Base-by-base conservation (phyloP, 176 grass and related monocot species). In the Phoenix dactylifera region DNA sequence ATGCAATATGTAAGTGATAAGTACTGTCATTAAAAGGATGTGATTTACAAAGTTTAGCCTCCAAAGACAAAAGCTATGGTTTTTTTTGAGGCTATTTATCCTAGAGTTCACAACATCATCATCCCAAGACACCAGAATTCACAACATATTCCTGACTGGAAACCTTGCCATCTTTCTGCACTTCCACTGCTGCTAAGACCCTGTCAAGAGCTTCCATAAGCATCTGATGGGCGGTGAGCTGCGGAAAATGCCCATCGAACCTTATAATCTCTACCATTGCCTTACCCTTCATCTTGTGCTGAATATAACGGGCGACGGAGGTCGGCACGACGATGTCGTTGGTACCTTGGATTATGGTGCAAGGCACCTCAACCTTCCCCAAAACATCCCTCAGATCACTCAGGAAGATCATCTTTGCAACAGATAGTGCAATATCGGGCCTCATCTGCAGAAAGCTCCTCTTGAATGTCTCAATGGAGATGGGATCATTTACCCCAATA, bases 391-490 rank as follows among this genome's bases (percentile, higher is more conserved):
- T 79, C 29, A 83, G 69, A 55, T 95, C 90, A 20, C 72, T 32
- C 7, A 89, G 80, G 66, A 95, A 86, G 75, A 95, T 69, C 70
- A 78, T 83, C 15, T 70, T 70, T 51, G 77, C 77, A 49, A 86
- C 60, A 2, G 4, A 61, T 16, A 74, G 18, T 44, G 90, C 90
- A 55, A 72, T 77, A 44, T 82, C 74, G 0, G 90, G 83, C 28
- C 79, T 70, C 90, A 95, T 89, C 16, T 66, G 52, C 57, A 58
- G 70, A 71, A 89, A 95, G 71, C 79, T 89, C 69, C 55, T 69
- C 0, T 55, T 71, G 17, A 89, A 22, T 9, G 12, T 39, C 23
- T 71, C 64, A 4, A 63, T 65, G 0, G 69, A 66, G 24, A 39
- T 6, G 5, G 68, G 18, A 51, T 74, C 58, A 19, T 48, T 71